These are phyloP conservation scores for Berkeleyomyces rouxiae DNA, from an alignment of 2,329 filamentous ascomycete species.

Conservation along the genomic window DNA sequence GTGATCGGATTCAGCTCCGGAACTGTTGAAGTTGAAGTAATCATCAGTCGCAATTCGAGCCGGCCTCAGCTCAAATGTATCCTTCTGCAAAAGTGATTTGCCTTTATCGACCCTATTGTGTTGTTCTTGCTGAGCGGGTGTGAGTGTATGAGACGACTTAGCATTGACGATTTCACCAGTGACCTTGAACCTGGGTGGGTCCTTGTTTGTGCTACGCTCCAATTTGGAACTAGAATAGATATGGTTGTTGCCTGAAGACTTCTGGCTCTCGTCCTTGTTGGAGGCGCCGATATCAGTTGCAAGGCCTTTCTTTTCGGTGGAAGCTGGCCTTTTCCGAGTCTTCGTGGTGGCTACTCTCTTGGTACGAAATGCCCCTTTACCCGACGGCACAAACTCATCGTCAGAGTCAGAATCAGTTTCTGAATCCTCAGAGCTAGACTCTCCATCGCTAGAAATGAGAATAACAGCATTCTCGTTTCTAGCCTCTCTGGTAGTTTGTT, in stretches of 20 bases:
- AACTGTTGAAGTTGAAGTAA: background rate
- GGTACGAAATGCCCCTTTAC: background rate
- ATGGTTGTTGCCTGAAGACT: background rate
- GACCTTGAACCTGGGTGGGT: background rate
- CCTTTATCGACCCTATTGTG: too few relatives aligned
- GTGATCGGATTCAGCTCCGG: background rate
- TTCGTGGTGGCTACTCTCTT: background rate
- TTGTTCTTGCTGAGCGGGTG: background rate
- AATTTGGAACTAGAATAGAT: background rate
- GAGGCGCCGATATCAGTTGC: background rate
- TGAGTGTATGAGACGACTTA: background rate
- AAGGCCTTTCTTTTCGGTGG: background rate
- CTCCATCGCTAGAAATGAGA: conserved; percentile 7
- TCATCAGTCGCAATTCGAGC: background rate
- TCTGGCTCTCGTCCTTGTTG: background rate
- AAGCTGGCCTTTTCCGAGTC: background rate
- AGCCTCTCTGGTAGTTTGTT: too few relatives aligned
- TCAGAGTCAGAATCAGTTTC: background rate
- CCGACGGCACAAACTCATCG: background rate
- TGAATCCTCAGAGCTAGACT: background rate
- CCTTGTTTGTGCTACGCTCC: background rate
- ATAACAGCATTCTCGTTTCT: background rate
- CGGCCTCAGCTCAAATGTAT: background rate
- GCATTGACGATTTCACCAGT: background rate
- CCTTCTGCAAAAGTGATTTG: background rate